These are phyloP conservation scores for Schizochytrium sp. DNA, from an alignment of 108 stramenopile species.

Conservation along the genomic window DNA sequence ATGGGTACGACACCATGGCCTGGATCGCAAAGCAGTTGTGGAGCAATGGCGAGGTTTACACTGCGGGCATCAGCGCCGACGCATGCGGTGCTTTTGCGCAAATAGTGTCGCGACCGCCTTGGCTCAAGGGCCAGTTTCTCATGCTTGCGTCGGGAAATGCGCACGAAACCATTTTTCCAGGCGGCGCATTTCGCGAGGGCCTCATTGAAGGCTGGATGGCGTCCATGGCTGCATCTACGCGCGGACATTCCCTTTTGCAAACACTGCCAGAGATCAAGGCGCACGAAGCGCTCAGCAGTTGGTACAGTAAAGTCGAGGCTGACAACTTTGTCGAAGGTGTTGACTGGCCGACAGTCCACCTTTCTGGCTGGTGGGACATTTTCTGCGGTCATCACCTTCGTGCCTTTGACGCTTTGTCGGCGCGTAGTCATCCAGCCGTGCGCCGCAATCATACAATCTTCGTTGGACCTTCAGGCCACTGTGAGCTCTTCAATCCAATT, in stretches of 20 bases:
- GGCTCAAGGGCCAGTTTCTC: conserved; percentile 31
- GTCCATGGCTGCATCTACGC: background rate
- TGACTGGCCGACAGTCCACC: background rate
- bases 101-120: background rate
- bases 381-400: background rate
- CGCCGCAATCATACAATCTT: background rate
- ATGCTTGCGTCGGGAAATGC: conserved; percentile 18
- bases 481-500: background rate
- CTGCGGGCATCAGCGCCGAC: conserved; percentile 27
- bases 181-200: conserved; percentile 26
- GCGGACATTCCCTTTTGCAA: background rate
- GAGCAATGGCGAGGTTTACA: conserved; percentile 21
- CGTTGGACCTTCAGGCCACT: background rate
- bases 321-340: background rate
- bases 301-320: background rate
- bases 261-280: background rate
- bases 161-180: conserved; percentile 27
- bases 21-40: conserved; percentile 31
- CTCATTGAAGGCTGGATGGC: conserved; percentile 27
- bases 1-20: background rate
- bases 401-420: conserved; percentile 6
- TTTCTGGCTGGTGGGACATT: conserved; percentile 27
- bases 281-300: background rate
- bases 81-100: conserved; percentile 21
- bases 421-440: background rate